Evolutionary conservation across 768 basidiomycete species (phyloP).

Genomic region (Lactifluus piperatus): DNA sequence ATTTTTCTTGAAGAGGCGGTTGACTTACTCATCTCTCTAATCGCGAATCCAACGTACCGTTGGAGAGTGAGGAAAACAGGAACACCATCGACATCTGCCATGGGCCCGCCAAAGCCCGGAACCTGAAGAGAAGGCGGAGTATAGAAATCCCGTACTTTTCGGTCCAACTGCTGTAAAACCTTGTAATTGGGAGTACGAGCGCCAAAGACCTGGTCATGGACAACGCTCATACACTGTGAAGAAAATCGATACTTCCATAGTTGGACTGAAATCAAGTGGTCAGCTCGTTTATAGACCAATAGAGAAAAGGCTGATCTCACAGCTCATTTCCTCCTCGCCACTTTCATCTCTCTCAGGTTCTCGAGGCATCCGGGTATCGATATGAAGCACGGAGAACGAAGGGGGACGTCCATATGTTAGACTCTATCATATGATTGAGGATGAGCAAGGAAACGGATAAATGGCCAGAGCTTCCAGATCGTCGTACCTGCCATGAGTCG

Average conservation of each 20-base stretch:
- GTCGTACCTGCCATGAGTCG: constrained; percentile 59
- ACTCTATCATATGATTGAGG: constrained; percentile 36
- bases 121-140: constrained; percentile 58
- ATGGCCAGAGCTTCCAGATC: not conserved
- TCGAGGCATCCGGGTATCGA: constrained; percentile 27
- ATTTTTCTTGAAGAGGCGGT: not conserved
- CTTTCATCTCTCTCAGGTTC: constrained; percentile 43
- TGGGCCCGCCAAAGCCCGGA: constrained; percentile 47
- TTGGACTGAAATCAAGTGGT: constrained; percentile 34
- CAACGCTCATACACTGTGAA: constrained; percentile 50
- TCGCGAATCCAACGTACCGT: constrained; percentile 55
- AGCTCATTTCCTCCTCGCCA: constrained; percentile 54
- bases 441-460: not conserved
- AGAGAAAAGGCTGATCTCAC: constrained; percentile 31
- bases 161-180: constrained; percentile 54
- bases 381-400: constrained; percentile 39
- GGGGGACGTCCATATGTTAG: constrained; percentile 66
- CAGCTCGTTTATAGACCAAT: not conserved
- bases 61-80: constrained; percentile 57
- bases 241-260: constrained; percentile 66
- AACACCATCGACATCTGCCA: constrained; percentile 34
- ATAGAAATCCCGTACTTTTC: constrained; percentile 54
- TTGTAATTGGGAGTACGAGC: constrained; percentile 53
- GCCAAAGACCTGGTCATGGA: constrained; percentile 63
- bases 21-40: constrained; percentile 55